Conservation (phyloP, 345 rosid species). For the Camelina hispida region DNA sequence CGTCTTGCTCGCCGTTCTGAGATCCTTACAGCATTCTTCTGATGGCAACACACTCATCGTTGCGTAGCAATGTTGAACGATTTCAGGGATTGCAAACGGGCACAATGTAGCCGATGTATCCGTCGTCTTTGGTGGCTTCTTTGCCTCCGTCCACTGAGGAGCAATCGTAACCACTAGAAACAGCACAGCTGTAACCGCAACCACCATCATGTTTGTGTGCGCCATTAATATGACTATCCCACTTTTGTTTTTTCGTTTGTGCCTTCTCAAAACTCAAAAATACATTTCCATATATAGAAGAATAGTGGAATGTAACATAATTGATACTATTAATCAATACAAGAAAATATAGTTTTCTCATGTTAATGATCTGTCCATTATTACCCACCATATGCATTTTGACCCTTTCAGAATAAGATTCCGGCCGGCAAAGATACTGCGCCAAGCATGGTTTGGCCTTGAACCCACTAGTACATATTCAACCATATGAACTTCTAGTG, state of each 20-base stretch:
- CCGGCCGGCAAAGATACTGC: not conserved
- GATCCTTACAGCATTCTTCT: slow-evolving; percentile 25
- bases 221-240: not conserved
- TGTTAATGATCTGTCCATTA: not conserved
- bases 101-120: slow-evolving; percentile 10
- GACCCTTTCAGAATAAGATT: not conserved
- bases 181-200: slow-evolving; percentile 11
- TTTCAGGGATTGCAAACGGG: not conserved
- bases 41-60: slow-evolving; percentile 10
- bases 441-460: not conserved
- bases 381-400: not conserved
- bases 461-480: not conserved
- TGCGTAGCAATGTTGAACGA: slow-evolving; percentile 9
- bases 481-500: not conserved
- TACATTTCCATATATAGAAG: not conserved
- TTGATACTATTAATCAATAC: not conserved
- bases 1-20: not conserved
- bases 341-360: not conserved
- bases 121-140: not conserved
- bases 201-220: slow-evolving; percentile 8
- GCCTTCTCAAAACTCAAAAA: slow-evolving; percentile 15
- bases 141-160: slow-evolving; percentile 3
- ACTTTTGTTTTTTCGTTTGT: not conserved
- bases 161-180: not conserved
- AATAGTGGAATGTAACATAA: not conserved